Conservation (phyloP, 768 basidiomycete species). For the Rubroboletus pulcherrimus region DNA sequence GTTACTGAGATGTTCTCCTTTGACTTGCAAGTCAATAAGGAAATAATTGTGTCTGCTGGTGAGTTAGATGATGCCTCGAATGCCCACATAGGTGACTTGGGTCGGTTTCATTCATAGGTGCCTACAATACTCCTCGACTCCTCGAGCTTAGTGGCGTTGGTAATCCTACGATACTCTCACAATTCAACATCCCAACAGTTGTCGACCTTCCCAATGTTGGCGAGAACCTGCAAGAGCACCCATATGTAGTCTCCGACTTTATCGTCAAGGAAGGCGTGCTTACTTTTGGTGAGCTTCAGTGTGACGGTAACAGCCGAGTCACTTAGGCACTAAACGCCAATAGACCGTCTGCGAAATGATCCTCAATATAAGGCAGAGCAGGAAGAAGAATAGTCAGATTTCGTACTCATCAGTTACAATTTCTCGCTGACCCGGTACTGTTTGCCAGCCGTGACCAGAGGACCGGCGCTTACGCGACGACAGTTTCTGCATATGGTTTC, state of each 20-base stretch:
- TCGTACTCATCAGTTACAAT: not conserved
- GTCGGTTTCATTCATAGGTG: not conserved
- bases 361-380: conserved; percentile 8
- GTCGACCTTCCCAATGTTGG: conserved; percentile 17
- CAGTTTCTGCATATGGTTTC: conserved; percentile 15
- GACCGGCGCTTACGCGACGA: conserved; percentile 17
- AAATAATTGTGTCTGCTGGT: conserved; percentile 6
- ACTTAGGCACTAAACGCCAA: not conserved
- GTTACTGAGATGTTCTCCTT: not conserved
- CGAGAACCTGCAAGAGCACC: conserved; percentile 20
- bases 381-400: conserved; percentile 14
- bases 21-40: conserved; percentile 3
- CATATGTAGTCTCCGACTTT: conserved; percentile 9
- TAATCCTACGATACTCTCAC: conserved; percentile 9
- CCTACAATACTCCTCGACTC: conserved; percentile 17
- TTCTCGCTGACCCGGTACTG: not conserved
- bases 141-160: conserved; percentile 22
- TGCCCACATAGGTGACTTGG: not conserved
- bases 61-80: not conserved
- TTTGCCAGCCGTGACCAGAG: conserved; percentile 5
- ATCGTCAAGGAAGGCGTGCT: conserved; percentile 11
- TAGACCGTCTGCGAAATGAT: conserved; percentile 15
- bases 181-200: conserved; percentile 4
- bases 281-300: conserved; percentile 10
- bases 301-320: accelerated